Percentiles rank a stretch among this genome's conserved stretches.
phyloP scores from a whole-genome alignment of 208 protist genomes.

The Wallacemonas sp. region DNA sequence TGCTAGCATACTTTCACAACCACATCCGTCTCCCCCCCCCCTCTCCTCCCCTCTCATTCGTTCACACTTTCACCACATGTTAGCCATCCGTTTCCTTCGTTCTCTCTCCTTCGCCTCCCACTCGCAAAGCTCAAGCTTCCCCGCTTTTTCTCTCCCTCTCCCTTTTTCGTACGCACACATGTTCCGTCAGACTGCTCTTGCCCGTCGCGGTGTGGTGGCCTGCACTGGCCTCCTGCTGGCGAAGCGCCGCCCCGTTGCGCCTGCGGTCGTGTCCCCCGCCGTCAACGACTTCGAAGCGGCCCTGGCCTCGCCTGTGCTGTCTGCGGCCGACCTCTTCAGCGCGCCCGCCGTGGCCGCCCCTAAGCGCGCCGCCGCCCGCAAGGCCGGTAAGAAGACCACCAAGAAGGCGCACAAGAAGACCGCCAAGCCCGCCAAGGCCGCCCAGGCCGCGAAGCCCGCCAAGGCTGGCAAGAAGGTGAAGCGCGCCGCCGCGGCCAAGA shows the following conservation, averaged over 20 bases:
- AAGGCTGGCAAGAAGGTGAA: constrained; percentile 15
- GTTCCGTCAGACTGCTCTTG: constrained; percentile 19
- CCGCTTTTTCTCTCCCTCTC: constrained; percentile 1
- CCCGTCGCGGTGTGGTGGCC: constrained; percentile 14
- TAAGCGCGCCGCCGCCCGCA: neutral
- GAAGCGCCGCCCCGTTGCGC: constrained; percentile 8
- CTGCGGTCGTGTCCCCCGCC: neutral
- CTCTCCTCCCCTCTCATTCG: too few species aligned
- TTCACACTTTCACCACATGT: too few species aligned
- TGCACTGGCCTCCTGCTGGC: constrained; percentile 18
- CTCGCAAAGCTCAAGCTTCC: neutral
- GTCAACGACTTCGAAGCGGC: constrained; percentile 15
- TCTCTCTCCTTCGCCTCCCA: neutral
- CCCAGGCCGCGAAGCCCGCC: neutral
- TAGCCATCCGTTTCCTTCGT: too few species aligned
- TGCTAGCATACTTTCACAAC: too few species aligned
- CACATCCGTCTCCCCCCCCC: too few species aligned
- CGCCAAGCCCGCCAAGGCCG: neutral
- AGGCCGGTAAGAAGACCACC: neutral
- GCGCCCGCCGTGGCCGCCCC: constrained; percentile 2
- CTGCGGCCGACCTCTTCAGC: constrained; percentile 6
- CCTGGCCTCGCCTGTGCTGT: constrained; percentile 14
- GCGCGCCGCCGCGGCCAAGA: constrained; percentile 16
- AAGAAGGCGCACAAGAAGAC: constrained; percentile 1
- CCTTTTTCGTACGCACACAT: constrained; percentile 3